Evolutionary conservation across 1,139 yeast species (phyloP), one percentile per base, ranked within the genome.

Genomic region (Blastobotrys buckinghamii): DNA sequence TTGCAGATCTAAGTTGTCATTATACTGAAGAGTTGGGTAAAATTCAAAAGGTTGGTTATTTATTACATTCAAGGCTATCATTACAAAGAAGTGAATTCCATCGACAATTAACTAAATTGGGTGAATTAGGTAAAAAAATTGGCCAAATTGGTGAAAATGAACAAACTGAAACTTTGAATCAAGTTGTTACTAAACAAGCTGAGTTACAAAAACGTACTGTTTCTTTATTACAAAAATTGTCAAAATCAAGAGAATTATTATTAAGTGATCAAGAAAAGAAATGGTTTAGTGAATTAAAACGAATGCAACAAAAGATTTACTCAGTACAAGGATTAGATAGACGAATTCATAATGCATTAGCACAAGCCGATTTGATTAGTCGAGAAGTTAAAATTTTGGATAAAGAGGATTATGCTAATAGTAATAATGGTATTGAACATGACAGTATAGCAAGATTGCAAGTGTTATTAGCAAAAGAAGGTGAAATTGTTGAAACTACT

Each of bases 221-320:
- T 2, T 52, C 50, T 15, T 54, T 76, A 6, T 58, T 61, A 13
- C 56, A 61, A 2, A 63, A 57, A 32, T 48, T 73, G 6, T 51
- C 50, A 49, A 58, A 50, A 37, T 54, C 53, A 20, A 56, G 60
- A 29, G 61, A 65, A 13, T 47, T 63, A 13, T 67, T 71, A 1
- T 56, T 75, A 30, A 68, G 72, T 44, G 62, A 63, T 1, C 62
- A 68, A 13, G 82, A 77, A 55, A 61, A 64, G 52, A 62, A 59
- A 32, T 77, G 79, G 79, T 68, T 72, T 53, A 65, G 59, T 24
- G 79, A 75, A 54, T 62, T 76, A 13, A 66, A 65, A 43, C 60
- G 65, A 12, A 52, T 63, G 30, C 56, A 57, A 39, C 41, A 48
- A 13, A 46, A 47, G n/a, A 48, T 59, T 24, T 50, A 54, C 17